Conservation (phyloP, 1,284 basidiomycete genomes). For the Mrakiaceae sp. region DNA sequence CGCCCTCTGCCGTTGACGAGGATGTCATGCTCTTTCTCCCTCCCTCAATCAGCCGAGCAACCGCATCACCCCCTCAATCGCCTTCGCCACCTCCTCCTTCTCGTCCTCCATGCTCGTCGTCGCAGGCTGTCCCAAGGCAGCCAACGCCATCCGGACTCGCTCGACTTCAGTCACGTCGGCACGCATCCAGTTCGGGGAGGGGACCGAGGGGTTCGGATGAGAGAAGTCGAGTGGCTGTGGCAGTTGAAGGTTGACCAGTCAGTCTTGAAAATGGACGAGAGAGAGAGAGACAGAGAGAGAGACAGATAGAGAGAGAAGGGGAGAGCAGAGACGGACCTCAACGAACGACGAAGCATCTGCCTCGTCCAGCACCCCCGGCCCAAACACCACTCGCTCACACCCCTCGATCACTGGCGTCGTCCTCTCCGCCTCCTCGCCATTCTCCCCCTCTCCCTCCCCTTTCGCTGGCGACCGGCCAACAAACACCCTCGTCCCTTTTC, state of each 20-base stretch:
- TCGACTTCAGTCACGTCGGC: no score
- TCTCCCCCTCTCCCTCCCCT: neutral
- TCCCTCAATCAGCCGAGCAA: no score
- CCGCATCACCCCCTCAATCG: no score
- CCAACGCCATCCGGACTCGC: no score
- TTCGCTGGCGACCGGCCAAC: neutral
- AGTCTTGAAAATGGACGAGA: no score
- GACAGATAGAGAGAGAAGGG: neutral
- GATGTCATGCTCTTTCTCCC: no score
- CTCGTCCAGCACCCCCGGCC: neutral
- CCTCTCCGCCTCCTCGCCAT: neutral
- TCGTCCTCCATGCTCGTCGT: no score
- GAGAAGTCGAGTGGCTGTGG: slow-evolving; percentile 8
- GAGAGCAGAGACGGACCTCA: neutral
- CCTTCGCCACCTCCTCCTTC: no score
- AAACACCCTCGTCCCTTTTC: neutral
- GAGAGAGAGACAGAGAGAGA: neutral
- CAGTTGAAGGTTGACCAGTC: no score
- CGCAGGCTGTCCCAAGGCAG: no score
- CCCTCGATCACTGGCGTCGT: slow-evolving; percentile 11
- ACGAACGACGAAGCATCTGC: neutral
- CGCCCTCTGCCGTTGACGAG: no score
- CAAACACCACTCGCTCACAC: neutral
- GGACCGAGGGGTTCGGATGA: slow-evolving; percentile 12
- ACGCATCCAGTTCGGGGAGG: slow-evolving; percentile 8